phyloP scores from a whole-genome alignment of 2,329 filamentous ascomycete genomes.

The Trematosphaeria pertusa region DNA sequence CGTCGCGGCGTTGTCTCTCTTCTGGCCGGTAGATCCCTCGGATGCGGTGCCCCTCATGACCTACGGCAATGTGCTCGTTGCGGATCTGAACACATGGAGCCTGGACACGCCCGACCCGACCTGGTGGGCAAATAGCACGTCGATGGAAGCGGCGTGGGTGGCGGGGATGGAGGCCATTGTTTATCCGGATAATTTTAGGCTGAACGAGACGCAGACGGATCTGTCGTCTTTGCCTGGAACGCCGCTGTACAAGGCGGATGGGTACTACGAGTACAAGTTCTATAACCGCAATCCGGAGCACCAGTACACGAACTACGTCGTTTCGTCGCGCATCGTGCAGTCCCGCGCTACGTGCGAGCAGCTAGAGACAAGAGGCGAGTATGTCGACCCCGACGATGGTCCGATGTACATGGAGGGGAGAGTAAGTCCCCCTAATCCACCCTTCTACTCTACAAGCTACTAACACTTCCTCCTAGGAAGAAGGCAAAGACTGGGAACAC shows the following conservation, averaged over 20 bases:
- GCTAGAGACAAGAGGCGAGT: conserved; percentile 17
- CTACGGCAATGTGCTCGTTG: conserved; percentile 33
- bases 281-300: conserved; percentile 41
- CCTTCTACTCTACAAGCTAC: neutral
- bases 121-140: conserved; percentile 16
- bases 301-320: conserved; percentile 35
- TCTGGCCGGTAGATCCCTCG: conserved; percentile 44
- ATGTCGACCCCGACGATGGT: conserved; percentile 2
- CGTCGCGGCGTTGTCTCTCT: conserved; percentile 41
- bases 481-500: conserved; percentile 18
- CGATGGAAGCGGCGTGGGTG: conserved; percentile 35
- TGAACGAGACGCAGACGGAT: conserved; percentile 23
- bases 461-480: conserved; percentile 6
- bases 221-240: conserved; percentile 30
- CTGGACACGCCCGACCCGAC: conserved; percentile 1
- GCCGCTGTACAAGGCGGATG: conserved; percentile 32
- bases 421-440: conserved; percentile 6
- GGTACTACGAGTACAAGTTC: conserved; percentile 38
- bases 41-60: conserved; percentile 30
- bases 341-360: conserved; percentile 30
- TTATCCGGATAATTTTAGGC: conserved; percentile 28
- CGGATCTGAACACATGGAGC: conserved; percentile 35
- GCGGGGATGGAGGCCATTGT: conserved; percentile 37
- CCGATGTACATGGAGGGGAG: conserved; percentile 23
- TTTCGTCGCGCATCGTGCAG: conserved; percentile 30